These are phyloP conservation scores for Asterionellopsis glacialis DNA, from an alignment of 108 stramenopile species.

Conservation along the genomic window DNA sequence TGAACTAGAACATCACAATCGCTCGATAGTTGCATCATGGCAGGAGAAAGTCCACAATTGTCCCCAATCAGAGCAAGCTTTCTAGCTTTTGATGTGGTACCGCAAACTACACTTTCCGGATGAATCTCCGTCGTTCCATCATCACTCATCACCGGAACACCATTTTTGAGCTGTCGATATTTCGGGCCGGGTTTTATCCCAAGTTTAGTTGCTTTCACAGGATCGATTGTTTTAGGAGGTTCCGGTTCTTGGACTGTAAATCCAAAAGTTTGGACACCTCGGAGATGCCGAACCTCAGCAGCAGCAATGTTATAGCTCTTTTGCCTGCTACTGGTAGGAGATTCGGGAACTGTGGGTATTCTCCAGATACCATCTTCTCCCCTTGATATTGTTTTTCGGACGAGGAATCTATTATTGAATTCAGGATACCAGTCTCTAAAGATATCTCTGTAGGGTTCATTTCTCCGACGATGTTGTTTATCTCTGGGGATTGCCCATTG, in stretches of 20 bases:
- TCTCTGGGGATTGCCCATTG: slow-evolving; percentile 22
- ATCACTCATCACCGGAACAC: slow-evolving; percentile 58
- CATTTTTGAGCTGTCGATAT: slow-evolving; percentile 63
- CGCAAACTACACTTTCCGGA: slow-evolving; percentile 52
- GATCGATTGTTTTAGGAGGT: slow-evolving; percentile 58
- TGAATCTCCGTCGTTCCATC: slow-evolving; percentile 42
- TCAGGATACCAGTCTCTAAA: slow-evolving; percentile 61
- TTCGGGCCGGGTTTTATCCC: slow-evolving; percentile 61
- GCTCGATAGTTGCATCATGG: slow-evolving; percentile 49
- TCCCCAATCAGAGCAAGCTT: slow-evolving; percentile 73
- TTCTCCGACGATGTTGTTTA: not conserved
- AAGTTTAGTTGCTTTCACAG: slow-evolving; percentile 49
- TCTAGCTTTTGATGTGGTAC: slow-evolving; percentile 32
- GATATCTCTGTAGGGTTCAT: slow-evolving; percentile 20
- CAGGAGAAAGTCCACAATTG: slow-evolving; percentile 49
- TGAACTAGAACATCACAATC: slow-evolving; percentile 84
- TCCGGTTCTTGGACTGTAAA: slow-evolving; percentile 69
- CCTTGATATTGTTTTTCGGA: slow-evolving; percentile 23
- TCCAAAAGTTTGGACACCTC: slow-evolving; percentile 78
- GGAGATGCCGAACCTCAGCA: slow-evolving; percentile 71
- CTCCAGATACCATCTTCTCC: slow-evolving; percentile 61
- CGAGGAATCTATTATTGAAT: slow-evolving; percentile 27
- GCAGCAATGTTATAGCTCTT: slow-evolving; percentile 54
- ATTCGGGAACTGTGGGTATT: slow-evolving; percentile 30
- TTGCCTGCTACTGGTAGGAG: slow-evolving; percentile 9